A percentile compares a stretch with the other conserved stretches of the same genome.
phyloP scores from a whole-genome alignment of 192 early-diverging fungal species.

The Backusella mclennaniae region DNA sequence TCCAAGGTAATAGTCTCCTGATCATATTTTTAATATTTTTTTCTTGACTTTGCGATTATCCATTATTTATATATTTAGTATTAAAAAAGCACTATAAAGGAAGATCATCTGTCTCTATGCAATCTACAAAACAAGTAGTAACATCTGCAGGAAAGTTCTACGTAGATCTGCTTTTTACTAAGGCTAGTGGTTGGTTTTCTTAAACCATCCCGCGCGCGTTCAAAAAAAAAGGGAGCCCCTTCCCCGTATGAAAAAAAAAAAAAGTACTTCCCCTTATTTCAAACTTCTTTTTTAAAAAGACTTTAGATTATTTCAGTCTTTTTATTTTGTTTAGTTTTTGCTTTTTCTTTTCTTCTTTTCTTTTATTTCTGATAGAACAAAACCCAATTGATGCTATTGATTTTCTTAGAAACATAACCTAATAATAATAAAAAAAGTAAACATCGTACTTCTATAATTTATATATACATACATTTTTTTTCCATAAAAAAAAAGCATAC shows the following conservation, averaged over 20 bases:
- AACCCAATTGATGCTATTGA: background rate
- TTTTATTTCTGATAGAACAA: background rate
- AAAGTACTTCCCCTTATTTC: background rate
- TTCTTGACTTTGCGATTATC: background rate
- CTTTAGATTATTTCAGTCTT: constrained; percentile 4
- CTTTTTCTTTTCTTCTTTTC: background rate
- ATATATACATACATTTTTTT: background rate
- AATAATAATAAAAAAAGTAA: background rate
- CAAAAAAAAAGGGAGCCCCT: background rate
- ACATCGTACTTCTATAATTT: background rate
- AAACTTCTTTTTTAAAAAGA: constrained; percentile 9
- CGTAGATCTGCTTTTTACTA: background rate
- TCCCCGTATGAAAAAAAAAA: constrained; percentile 2
- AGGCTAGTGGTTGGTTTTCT: background rate
- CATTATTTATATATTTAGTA: background rate
- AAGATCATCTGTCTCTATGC: constrained; percentile 3
- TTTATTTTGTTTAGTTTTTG: background rate
- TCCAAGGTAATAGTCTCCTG: background rate
- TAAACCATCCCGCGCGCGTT: background rate
- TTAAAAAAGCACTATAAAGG: background rate
- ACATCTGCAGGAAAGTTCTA: constrained; percentile 16
- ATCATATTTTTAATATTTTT: background rate
- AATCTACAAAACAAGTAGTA: constrained; percentile 11
- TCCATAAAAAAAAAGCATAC: background rate
- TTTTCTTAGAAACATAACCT: background rate